These are phyloP conservation scores for Coemansia umbellata DNA, from an alignment of 192 early-diverging fungal species.

Conservation along the genomic window DNA sequence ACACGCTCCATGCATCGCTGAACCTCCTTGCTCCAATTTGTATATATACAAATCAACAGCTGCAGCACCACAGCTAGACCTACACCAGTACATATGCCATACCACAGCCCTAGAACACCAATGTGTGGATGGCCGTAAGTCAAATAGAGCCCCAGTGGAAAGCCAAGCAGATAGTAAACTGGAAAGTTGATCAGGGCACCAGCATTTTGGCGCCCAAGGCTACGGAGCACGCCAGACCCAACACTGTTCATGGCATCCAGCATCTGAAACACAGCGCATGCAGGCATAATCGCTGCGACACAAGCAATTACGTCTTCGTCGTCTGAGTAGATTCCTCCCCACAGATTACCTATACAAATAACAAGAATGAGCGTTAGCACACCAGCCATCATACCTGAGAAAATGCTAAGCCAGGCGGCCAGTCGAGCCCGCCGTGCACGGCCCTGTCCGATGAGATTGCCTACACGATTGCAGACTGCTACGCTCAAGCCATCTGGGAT, in stretches of 20 bases:
- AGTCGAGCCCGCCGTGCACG: constrained; percentile 37
- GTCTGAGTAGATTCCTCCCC: constrained; percentile 59
- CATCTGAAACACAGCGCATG: constrained; percentile 72
- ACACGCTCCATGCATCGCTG: constrained; percentile 37
- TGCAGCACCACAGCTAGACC: constrained; percentile 34
- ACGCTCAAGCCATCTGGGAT: constrained; percentile 56
- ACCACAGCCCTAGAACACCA: constrained; percentile 51
- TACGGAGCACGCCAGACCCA: constrained; percentile 56
- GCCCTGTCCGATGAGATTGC: constrained; percentile 51
- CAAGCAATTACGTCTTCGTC: constrained; percentile 65
- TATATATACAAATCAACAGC: constrained; percentile 22
- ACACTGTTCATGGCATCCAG: constrained; percentile 60
- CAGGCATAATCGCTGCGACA: constrained; percentile 72
- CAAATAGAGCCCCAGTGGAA: constrained; percentile 56
- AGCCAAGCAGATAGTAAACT: constrained; percentile 55
- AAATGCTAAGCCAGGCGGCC: constrained; percentile 32
- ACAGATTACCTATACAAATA: constrained; percentile 33
- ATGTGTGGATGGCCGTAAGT: constrained; percentile 41
- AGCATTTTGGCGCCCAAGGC: constrained; percentile 53
- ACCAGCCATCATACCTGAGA: constrained; percentile 10
- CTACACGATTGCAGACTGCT: constrained; percentile 54
- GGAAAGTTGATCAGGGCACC: constrained; percentile 55
- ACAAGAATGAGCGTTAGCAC: constrained; percentile 17
- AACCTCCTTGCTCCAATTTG: constrained; percentile 36
- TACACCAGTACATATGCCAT: constrained; percentile 38